phyloP scores from a whole-genome alignment of 768 basidiomycete genomes.

The Kwoniella botswanensis region DNA sequence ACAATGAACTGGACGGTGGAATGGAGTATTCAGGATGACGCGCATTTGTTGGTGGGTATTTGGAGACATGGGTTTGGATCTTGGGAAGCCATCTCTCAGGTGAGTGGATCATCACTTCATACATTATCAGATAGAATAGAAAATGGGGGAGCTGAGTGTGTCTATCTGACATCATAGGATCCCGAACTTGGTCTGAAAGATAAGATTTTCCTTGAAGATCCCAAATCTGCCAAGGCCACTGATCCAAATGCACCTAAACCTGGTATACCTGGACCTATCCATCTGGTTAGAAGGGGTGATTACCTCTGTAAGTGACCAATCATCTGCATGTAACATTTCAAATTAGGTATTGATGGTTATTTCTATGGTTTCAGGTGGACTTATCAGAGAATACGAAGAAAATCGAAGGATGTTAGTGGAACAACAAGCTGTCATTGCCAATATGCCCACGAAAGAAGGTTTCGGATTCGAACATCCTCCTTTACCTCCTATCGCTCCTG shows the following conservation, averaged over 20 bases:
- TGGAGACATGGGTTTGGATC: constrained; percentile 92
- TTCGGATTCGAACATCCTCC: constrained; percentile 44
- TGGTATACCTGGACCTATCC: constrained; percentile 93
- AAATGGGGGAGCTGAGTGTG: not conserved
- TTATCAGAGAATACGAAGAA: constrained; percentile 56
- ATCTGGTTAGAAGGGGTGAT: constrained; percentile 94
- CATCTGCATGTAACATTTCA: too few relatives aligned
- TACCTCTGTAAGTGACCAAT: constrained; percentile 65
- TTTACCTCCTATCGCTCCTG: constrained; percentile 21
- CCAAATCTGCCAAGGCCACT: constrained; percentile 72
- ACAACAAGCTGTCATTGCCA: constrained; percentile 47
- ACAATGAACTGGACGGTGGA: constrained; percentile 96
- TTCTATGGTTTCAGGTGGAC: constrained; percentile 33
- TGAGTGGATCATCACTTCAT: constrained; percentile 20
- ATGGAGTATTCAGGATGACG: constrained; percentile 90
- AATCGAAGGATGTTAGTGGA: constrained; percentile 49
- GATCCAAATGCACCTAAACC: constrained; percentile 43
- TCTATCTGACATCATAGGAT: constrained; percentile 63
- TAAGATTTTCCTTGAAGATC: constrained; percentile 98
- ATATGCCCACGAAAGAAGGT: constrained; percentile 47
- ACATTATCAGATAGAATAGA: too few relatives aligned
- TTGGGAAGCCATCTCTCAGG: constrained; percentile 88
- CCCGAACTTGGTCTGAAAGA: constrained; percentile 77
- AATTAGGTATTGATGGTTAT: too few relatives aligned
- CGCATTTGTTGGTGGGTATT: constrained; percentile 92